Conservation (phyloP, 805 yeast species). For the Barnettozyma botsteinii region DNA sequence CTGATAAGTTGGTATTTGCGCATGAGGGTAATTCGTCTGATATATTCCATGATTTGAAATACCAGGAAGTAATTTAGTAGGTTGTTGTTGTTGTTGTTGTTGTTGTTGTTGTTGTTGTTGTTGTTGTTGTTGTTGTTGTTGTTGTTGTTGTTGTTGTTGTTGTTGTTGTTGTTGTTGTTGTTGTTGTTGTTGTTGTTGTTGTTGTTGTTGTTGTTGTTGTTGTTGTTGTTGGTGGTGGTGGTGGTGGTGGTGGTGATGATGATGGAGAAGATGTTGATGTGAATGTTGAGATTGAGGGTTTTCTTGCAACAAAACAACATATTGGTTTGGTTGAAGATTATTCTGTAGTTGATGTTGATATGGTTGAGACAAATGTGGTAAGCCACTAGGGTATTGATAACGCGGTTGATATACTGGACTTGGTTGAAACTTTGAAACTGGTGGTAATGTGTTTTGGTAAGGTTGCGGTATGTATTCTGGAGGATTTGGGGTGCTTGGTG, state of each 20-base stretch:
- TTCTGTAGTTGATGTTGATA: neutral
- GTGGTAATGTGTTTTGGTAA: too few relatives aligned
- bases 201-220: neutral
- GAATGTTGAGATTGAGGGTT: neutral
- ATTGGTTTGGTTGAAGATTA: neutral
- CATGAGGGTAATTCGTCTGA: too few relatives aligned
- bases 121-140: neutral
- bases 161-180: neutral
- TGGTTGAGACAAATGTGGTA: neutral
- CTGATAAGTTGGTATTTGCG: too few relatives aligned
- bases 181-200: too few relatives aligned
- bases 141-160: slow-evolving; percentile 11
- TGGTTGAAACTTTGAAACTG: neutral
- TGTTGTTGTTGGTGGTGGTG: slow-evolving; percentile 11
- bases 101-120: too few relatives aligned
- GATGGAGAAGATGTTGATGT: neutral
- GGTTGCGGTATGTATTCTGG: neutral
- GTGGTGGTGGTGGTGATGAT: neutral
- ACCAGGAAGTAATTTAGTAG: too few relatives aligned
- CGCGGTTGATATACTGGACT: neutral
- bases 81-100: too few relatives aligned
- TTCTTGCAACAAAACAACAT: neutral
- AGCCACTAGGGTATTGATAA: neutral
- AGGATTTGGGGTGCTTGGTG: neutral
- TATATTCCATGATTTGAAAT: too few relatives aligned